Base-by-base conservation (phyloP, 495 filamentous ascomycete genomes). In the Xylaria venustula region DNA sequence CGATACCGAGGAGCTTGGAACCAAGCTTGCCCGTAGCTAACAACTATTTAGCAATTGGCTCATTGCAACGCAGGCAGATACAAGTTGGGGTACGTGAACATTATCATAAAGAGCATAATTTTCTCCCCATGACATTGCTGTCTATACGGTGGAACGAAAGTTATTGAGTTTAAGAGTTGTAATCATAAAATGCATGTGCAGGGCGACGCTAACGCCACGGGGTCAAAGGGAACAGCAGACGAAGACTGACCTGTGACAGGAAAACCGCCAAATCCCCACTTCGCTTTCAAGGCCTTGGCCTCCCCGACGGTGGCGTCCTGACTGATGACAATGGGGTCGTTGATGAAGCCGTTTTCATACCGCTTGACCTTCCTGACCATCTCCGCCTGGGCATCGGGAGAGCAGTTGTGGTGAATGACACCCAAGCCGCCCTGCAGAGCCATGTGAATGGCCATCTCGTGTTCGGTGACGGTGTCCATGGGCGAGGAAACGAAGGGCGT, bases 101-200 rank as follows among this genome's bases (percentile, higher is more conserved):
- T 71, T 61, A 58, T 77, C 72, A 77, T 73, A 73, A 74, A 76
- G 74, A 77, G 75, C 74, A 74, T 75, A 75, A 73, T 72, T 81
- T 78, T 84, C 73, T 93, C 91, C 90, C 82, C 92, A 96, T 78
- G 78, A 88, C 90, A 83, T 87, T 88, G 83, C 84, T 82, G 83
- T 85, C 90, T 86, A 88, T 88, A 81, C 90, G 92, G 95, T 90
- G 90, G 95, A 98, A 98, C 95, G 94, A 98, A 98, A 98, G 94
- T 98, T 97, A 97, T 88, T 61, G 77, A 81, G 73, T 73, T 76
- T 81, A n/a, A n/a, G 80, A 79, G 78, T 81, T 84, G 73, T 84
- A 83, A 85, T 92, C 91, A 95, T 95, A 80, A 84, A 58, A 71
- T 69, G 66, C 46, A 66, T 71, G 80, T 69, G 49, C 41, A 58